Evolutionary conservation across 2,329 filamentous ascomycete genomes (phyloP), one percentile per base, ranked within the genome.

Genomic region (Fusarium begoniae): DNA sequence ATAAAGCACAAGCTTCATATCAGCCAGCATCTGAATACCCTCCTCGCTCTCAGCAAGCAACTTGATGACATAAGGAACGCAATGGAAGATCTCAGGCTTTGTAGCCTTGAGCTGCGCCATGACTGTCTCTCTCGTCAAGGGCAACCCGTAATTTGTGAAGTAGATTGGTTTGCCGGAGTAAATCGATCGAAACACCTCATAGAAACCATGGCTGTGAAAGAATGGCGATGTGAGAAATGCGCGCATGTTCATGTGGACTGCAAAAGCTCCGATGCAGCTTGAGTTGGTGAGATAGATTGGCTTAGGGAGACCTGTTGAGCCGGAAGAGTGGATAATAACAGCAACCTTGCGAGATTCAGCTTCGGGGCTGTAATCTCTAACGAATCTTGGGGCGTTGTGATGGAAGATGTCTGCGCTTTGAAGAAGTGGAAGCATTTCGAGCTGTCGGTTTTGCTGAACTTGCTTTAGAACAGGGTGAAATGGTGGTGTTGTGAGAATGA

Each of bases 51-150:
- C 91, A 1, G 87, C 86, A 3, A 93, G 82, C 0, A 93, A 81
- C 75, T 92, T 92, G 24, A 93, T 79, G 0, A 89, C 87, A 72
- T 92, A 93, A 0, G 91, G 91, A 1, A 93, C 91, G 6, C 84
- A 86, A 64, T 91, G 87, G 38, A 92, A 87, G 26, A 88, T 86
- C 60, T 91, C 85, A 2, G 88, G 75, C 12, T 73, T 72, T 1
- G 58, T 54, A 5, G 66, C 59, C 13, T 65, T 62, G 73, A 90
- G 83, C 17, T 84, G 84, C 10, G 81, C 77, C 4, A 87, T 79
- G 4, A 90, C 79, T 22, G 85, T 82, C n/a, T 83, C 81, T 5
- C 81, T 82, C 0, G 90, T 90, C 8, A 91, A 79, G 1, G 90
- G 90, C 6, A 91, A 75, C 4, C 82, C 82, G 6, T 88, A 85